phyloP scores from a whole-genome alignment of 129 eudicot species.

The Flaveria sonorensis region DNA sequence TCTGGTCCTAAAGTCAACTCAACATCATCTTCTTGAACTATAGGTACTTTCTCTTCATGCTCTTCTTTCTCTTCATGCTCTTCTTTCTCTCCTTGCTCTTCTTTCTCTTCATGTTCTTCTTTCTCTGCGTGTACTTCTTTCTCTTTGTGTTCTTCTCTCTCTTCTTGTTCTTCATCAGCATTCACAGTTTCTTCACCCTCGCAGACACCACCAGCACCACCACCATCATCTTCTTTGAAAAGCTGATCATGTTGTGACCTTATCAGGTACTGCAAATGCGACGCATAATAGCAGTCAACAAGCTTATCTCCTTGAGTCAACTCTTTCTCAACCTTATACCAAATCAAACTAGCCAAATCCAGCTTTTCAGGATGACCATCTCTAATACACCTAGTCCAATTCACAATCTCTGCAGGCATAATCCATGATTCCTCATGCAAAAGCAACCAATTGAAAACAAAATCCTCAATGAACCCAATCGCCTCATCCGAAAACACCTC shows the following conservation, averaged over 20 bases:
- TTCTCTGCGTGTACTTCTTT: background rate
- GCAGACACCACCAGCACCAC: constrained; percentile 8
- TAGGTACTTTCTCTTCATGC: background rate
- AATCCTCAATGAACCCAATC: constrained; percentile 51
- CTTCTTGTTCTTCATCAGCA: constrained; percentile 9
- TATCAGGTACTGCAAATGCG: constrained; percentile 77
- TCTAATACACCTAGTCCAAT: constrained; percentile 55
- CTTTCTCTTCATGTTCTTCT: background rate
- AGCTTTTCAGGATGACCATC: constrained; percentile 81
- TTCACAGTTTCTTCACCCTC: constrained; percentile 36
- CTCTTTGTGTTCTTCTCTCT: background rate
- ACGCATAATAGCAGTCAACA: constrained; percentile 71
- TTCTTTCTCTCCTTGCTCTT: constrained; percentile 6
- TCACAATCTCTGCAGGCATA: constrained; percentile 52
- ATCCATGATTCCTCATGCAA: constrained; percentile 66
- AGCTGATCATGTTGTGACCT: constrained; percentile 44
- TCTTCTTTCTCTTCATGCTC: background rate
- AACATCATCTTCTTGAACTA: constrained; percentile 36
- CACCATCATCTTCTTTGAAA: constrained; percentile 37
- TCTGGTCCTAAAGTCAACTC: constrained; percentile 61
- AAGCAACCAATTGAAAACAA: constrained; percentile 70
- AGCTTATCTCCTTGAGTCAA: constrained; percentile 52
- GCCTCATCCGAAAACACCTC: constrained; percentile 47
- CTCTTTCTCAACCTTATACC: constrained; percentile 91
- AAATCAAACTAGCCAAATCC: constrained; percentile 74